phyloP scores from a whole-genome alignment of 2,329 filamentous ascomycete genomes.

The Cladorrhinum sp. region DNA sequence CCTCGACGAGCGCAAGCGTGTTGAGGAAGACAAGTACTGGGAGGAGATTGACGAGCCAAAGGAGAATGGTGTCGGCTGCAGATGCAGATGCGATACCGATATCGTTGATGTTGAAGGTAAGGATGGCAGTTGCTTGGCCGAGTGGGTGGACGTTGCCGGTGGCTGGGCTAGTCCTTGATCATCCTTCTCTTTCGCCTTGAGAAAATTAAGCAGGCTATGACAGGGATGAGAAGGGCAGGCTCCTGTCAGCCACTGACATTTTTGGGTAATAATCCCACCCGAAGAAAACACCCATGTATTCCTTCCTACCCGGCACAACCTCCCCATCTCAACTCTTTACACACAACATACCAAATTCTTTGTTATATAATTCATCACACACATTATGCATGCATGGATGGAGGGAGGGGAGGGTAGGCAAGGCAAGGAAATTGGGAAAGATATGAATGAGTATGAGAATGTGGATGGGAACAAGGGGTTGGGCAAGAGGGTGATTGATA shows the following conservation, averaged over 20 bases:
- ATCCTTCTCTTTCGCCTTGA: not conserved
- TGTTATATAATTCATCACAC: not conserved
- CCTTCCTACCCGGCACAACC: not conserved
- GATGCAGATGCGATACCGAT: slow-evolving; percentile 94
- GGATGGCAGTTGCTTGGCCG: slow-evolving; percentile 87
- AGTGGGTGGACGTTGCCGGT: slow-evolving; percentile 97
- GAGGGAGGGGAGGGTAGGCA: not conserved
- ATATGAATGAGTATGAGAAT: not conserved
- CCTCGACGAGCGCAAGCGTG: slow-evolving; percentile 73
- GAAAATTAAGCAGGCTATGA: not conserved
- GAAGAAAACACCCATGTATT: not conserved
- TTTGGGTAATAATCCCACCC: not conserved
- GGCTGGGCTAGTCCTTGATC: slow-evolving; percentile 67
- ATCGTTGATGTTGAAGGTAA: slow-evolving; percentile 98
- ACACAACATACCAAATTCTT: not conserved
- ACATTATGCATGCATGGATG: not conserved
- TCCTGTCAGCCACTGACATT: not conserved
- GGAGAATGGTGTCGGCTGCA: slow-evolving; percentile 94
- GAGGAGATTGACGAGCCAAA: slow-evolving; percentile 79
- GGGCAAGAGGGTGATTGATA: not conserved
- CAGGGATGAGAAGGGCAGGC: not conserved
- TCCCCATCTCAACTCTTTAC: not conserved
- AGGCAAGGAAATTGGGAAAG: not conserved
- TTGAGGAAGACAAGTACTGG: slow-evolving; percentile 96
- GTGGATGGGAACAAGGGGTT: not conserved